Conservation (phyloP, 1,139 yeast genomes). For the Taphrina confusa region DNA sequence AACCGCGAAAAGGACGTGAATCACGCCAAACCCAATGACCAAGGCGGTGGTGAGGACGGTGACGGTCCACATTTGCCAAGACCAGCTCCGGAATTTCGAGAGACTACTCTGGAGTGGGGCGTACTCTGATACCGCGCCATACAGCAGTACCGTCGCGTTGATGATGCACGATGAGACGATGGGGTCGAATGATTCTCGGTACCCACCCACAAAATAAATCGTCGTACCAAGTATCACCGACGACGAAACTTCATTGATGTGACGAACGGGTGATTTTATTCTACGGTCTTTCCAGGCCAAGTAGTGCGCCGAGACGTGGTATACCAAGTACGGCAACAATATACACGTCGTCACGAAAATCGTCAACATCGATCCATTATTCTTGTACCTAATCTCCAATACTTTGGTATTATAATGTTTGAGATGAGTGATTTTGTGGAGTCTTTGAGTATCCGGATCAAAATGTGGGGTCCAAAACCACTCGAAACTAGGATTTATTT, state of each 20-base stretch:
- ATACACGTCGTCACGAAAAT: constrained; percentile 6
- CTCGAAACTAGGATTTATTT: no score
- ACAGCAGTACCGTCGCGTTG: no score
- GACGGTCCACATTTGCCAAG: constrained; percentile 18
- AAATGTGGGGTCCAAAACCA: no score
- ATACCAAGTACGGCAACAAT: constrained; percentile 16
- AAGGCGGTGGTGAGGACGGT: neutral
- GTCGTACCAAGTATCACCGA: constrained; percentile 15
- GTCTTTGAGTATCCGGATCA: no score
- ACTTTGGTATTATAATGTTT: no score
- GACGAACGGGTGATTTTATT: constrained; percentile 19
- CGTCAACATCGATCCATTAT: constrained; percentile 20
- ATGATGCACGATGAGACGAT: no score
- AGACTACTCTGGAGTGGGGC: constrained; percentile 2
- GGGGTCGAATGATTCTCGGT: constrained; percentile 15
- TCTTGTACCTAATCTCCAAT: no score
- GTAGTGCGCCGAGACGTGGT: constrained; percentile 1
- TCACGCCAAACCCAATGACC: neutral
- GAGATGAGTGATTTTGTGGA: no score
- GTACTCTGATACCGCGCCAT: neutral
- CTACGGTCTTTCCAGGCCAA: constrained; percentile 23
- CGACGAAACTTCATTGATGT: constrained; percentile 17
- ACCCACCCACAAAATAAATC: constrained; percentile 22
- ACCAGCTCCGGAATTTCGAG: constrained; percentile 8
- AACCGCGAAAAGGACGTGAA: constrained; percentile 16